phyloP scores from a whole-genome alignment of 2,329 filamentous ascomycete species.

The Aspergillus brunneoviolaceus region DNA sequence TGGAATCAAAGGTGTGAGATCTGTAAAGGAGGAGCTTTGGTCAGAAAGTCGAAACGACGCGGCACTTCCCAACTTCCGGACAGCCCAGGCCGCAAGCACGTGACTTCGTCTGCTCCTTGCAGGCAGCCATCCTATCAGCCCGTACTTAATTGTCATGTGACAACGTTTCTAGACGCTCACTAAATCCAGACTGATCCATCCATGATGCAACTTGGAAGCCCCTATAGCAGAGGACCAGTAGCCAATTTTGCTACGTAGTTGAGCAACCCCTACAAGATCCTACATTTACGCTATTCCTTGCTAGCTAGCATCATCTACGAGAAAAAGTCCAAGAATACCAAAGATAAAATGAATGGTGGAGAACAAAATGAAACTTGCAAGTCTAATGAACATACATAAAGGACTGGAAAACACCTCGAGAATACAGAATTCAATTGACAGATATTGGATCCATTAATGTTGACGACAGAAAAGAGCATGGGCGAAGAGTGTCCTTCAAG shows the following conservation, averaged over 20 bases:
- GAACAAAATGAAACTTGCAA: slow-evolving; percentile 26
- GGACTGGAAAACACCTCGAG: slow-evolving; percentile 28
- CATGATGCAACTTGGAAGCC: too few species aligned
- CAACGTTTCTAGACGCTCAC: too few species aligned
- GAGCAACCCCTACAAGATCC: too few species aligned
- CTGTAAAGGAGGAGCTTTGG: neutral
- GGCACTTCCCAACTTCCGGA: slow-evolving; percentile 9
- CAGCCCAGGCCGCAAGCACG: slow-evolving; percentile 7
- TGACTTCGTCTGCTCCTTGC: slow-evolving; percentile 10
- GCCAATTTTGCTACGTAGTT: too few species aligned
- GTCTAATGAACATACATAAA: slow-evolving; percentile 27
- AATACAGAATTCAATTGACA: slow-evolving; percentile 32
- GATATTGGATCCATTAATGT: slow-evolving; percentile 38
- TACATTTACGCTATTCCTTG: too few species aligned
- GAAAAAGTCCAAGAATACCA: neutral
- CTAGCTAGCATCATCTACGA: neutral
- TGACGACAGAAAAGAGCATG: slow-evolving; percentile 28
- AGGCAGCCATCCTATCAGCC: neutral
- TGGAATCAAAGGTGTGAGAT: neutral
- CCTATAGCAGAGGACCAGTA: too few species aligned
- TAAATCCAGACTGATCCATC: too few species aligned
- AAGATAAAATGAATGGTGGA: slow-evolving; percentile 15
- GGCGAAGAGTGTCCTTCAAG: slow-evolving; percentile 27
- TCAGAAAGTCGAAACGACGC: slow-evolving; percentile 1
- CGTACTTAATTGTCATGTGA: neutral